Conservation (phyloP, 805 yeast genomes). For the Pichia paraexigua region DNA sequence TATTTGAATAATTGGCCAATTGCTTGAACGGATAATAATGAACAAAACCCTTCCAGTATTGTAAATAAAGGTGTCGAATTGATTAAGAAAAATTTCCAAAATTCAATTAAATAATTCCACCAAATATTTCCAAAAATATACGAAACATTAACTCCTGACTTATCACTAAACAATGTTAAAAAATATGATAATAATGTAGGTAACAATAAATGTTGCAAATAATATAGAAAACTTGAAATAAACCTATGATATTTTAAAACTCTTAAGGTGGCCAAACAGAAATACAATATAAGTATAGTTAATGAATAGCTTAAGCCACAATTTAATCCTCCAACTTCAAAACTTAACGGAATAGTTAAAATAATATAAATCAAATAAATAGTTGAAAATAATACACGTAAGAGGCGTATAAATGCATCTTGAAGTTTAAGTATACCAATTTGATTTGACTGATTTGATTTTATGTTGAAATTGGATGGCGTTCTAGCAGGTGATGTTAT, state of each 20-base stretch:
- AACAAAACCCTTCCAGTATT: slow-evolving; percentile 85
- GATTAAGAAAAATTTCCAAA: slow-evolving; percentile 66
- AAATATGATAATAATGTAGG: slow-evolving; percentile 75
- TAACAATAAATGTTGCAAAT: slow-evolving; percentile 71
- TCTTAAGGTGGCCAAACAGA: slow-evolving; percentile 64
- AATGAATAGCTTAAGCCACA: slow-evolving; percentile 84
- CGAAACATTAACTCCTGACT: slow-evolving; percentile 2
- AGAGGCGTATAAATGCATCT: slow-evolving; percentile 10
- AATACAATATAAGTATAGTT: slow-evolving; percentile 64
- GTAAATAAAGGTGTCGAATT: slow-evolving; percentile 89
- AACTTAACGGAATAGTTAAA: slow-evolving; percentile 83
- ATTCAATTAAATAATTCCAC: slow-evolving; percentile 37
- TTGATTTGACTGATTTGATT: neutral
- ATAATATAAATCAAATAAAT: slow-evolving; percentile 62
- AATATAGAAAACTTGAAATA: slow-evolving; percentile 48
- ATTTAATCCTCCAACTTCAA: slow-evolving; percentile 84
- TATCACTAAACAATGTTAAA: slow-evolving; percentile 42
- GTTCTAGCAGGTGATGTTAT: neutral
- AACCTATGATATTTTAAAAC: slow-evolving; percentile 42
- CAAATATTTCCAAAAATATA: slow-evolving; percentile 19
- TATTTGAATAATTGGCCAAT: slow-evolving; percentile 75
- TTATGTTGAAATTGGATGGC: neutral
- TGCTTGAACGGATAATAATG: slow-evolving; percentile 85
- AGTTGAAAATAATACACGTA: slow-evolving; percentile 40
- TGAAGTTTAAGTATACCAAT: neutral